Evolutionary conservation across 1,139 yeast species (phyloP).

Genomic region (Saccharomyces hybrid): DNA sequence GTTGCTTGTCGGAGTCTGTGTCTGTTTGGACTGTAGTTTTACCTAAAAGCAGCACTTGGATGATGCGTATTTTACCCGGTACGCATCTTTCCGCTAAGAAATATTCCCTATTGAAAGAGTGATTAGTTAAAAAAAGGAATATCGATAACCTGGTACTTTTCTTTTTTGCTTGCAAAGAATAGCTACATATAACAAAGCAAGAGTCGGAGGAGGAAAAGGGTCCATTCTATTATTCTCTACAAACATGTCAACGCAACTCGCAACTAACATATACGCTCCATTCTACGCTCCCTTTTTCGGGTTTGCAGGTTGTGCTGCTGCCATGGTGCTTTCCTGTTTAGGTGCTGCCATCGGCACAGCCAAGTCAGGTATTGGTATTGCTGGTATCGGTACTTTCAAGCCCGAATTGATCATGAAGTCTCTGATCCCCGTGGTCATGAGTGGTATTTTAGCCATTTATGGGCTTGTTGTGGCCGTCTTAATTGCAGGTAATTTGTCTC

Average conservation of each 20-base stretch:
- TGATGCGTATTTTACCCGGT: background rate
- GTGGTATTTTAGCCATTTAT: constrained; percentile 93
- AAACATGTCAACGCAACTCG: constrained; percentile 10
- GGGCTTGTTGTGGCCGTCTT: constrained; percentile 94
- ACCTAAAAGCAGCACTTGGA: background rate
- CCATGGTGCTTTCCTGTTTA: constrained; percentile 80
- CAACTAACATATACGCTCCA: constrained; percentile 55
- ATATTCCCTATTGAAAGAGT: background rate
- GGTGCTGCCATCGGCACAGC: constrained; percentile 99
- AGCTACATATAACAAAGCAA: background rate
- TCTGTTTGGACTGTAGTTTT: background rate
- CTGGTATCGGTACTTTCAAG: constrained; percentile 80
- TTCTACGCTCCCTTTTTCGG: constrained; percentile 92
- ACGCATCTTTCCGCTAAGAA: background rate
- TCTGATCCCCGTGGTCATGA: constrained; percentile 91
- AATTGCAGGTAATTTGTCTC: constrained; percentile 87
- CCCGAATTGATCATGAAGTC: constrained; percentile 81
- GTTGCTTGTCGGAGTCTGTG: background rate
- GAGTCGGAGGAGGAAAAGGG: constrained; percentile 1
- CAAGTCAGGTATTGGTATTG: constrained; percentile 94
- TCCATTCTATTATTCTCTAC: constrained; percentile 1
- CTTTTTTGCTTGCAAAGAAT: background rate
- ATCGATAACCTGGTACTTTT: background rate
- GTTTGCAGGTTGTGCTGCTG: constrained; percentile 87
- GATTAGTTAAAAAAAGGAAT: background rate